Conservation (phyloP, 2,329 filamentous ascomycete species). For the Pseudogymnoascus sp. region DNA sequence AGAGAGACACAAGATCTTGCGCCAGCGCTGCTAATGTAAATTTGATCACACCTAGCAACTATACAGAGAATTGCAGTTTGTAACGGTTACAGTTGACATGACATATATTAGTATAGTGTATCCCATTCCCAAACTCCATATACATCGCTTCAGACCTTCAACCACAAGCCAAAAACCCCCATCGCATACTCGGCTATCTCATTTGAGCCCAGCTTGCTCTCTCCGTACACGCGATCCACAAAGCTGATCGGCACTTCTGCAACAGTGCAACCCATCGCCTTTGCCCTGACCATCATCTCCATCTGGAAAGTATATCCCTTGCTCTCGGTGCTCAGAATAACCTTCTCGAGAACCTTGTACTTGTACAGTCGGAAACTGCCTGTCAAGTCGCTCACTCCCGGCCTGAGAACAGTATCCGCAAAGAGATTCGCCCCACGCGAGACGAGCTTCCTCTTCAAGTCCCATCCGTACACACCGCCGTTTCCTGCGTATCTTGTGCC, state of each 20-base stretch:
- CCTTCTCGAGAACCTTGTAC: constrained; percentile 78
- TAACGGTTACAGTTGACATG: constrained; percentile 4
- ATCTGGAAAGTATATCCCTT: constrained; percentile 99
- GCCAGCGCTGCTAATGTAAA: not conserved
- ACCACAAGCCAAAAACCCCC: constrained; percentile 69
- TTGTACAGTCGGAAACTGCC: constrained; percentile 95
- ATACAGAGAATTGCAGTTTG: not conserved
- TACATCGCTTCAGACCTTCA: constrained; percentile 53
- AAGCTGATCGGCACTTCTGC: constrained; percentile 95
- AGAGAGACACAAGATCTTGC: not conserved
- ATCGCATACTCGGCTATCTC: constrained; percentile 97
- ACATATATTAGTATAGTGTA: constrained; percentile 4
- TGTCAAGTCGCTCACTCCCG: constrained; percentile 91
- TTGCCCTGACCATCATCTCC: constrained; percentile 98
- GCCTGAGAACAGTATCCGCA: constrained; percentile 85
- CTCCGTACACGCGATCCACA: constrained; percentile 90
- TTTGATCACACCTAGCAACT: not conserved
- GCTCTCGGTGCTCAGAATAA: constrained; percentile 83
- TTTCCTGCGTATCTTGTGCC: constrained; percentile 88
- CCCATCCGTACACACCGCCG: constrained; percentile 92
- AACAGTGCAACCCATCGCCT: constrained; percentile 90
- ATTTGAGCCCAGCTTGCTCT: constrained; percentile 86
- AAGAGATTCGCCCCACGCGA: constrained; percentile 87
- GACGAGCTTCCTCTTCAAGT: constrained; percentile 62
- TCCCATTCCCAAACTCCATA: constrained; percentile 3